Percentiles rank a stretch among this genome's conserved stretches.
phyloP scores from a whole-genome alignment of 371 early-diverging fungal species.

The Syncephalastrum racemosum region DNA sequence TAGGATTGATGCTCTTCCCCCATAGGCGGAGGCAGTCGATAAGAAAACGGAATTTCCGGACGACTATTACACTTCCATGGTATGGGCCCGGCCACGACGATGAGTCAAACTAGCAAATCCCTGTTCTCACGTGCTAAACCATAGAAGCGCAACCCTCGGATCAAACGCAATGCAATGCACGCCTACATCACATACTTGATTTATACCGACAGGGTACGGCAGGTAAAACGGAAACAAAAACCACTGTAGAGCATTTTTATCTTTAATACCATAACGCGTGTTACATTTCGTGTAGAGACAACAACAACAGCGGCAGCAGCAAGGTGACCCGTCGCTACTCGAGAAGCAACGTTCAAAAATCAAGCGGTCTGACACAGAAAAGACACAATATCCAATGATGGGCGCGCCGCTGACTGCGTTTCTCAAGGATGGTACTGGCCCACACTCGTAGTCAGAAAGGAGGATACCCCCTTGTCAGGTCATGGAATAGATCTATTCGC shows the following conservation, averaged over 20 bases:
- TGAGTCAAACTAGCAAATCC: neutral
- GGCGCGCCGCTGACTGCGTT: slow-evolving; percentile 20
- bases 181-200: slow-evolving; percentile 57
- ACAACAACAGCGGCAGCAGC: slow-evolving; percentile 9
- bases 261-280: too few species aligned
- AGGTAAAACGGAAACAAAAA: slow-evolving; percentile 12
- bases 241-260: too few species aligned
- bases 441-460: neutral
- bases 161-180: slow-evolving; percentile 53
- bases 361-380: too few species aligned
- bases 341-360: too few species aligned
- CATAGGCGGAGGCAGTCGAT: too few species aligned
- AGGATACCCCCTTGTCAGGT: too few species aligned
- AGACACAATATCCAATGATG: slow-evolving; percentile 13
- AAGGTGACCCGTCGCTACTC: neutral
- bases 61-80: too few species aligned
- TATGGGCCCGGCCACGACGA: too few species aligned
- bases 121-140: neutral
- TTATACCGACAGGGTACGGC: slow-evolving; percentile 35
- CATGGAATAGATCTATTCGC: neutral
- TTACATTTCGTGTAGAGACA: neutral
- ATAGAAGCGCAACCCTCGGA: slow-evolving; percentile 48
- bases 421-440: slow-evolving; percentile 12
- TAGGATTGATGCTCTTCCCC: too few species aligned
- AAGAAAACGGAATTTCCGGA: too few species aligned